These are phyloP conservation scores for Ophiostoma sp. DNA, from an alignment of 2,329 filamentous ascomycete genomes.

Conservation along the genomic window DNA sequence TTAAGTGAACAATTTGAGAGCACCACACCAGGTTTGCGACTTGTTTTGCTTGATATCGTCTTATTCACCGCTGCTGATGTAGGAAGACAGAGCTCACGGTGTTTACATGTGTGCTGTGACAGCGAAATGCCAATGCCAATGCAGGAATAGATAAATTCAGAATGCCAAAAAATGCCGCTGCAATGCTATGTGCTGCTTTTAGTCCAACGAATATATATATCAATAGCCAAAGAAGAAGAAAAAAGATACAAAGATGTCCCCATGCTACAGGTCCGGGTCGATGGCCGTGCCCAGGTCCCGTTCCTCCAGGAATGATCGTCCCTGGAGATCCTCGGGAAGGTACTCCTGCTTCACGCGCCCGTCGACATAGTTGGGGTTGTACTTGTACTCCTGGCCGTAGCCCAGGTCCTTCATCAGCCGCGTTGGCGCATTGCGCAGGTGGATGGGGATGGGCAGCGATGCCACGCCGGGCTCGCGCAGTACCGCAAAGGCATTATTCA, in stretches of 20 bases:
- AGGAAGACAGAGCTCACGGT: neutral
- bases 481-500: conserved; percentile 74
- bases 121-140: neutral
- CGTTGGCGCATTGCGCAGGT: conserved; percentile 88
- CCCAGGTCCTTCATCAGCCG: conserved; percentile 88
- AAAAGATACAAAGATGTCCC: neutral
- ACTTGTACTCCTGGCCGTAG: conserved; percentile 90
- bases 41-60: neutral
- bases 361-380: conserved; percentile 83
- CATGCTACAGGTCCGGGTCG: conserved; percentile 57
- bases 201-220: neutral
- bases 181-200: neutral
- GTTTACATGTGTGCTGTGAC: neutral
- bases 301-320: conserved; percentile 71
- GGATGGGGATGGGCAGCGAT: conserved; percentile 73
- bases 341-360: conserved; percentile 84
- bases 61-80: no score
- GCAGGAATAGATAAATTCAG: neutral
- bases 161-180: conserved; percentile 10
- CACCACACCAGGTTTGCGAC: no score
- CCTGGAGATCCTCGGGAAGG: conserved; percentile 69
- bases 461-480: conserved; percentile 80
- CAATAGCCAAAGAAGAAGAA: neutral
- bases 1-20: no score
- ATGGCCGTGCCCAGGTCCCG: conserved; percentile 71